A percentile compares a stretch with the other conserved stretches of the same genome.
phyloP scores from a whole-genome alignment of 441 rosid species.

The Corymbia citriodora region DNA sequence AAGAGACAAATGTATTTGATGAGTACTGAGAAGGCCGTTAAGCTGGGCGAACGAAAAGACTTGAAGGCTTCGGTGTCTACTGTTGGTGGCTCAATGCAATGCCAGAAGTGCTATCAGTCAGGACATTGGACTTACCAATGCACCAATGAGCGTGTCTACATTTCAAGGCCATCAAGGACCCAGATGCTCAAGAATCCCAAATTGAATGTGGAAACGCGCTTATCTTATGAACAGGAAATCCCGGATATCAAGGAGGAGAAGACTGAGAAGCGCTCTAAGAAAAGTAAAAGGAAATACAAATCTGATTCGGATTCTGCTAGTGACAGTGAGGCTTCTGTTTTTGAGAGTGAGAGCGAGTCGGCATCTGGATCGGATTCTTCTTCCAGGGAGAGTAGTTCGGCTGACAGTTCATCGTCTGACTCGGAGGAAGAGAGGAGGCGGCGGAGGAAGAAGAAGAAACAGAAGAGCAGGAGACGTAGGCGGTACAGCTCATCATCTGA shows the following conservation, averaged over 20 bases:
- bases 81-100: slow-evolving; percentile 46
- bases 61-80: slow-evolving; percentile 40
- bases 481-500: slow-evolving; percentile 73
- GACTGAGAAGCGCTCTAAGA: slow-evolving; percentile 43
- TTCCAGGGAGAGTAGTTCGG: slow-evolving; percentile 56
- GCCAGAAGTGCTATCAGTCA: slow-evolving; percentile 83
- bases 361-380: slow-evolving; percentile 58
- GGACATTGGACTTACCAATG: slow-evolving; percentile 98
- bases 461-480: slow-evolving; percentile 42
- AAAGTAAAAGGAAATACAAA: slow-evolving; percentile 80
- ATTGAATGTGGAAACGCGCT: slow-evolving; percentile 50
- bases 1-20: slow-evolving; percentile 96
- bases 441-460: slow-evolving; percentile 53
- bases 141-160: slow-evolving; percentile 89
- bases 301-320: slow-evolving; percentile 52
- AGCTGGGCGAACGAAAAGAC: slow-evolving; percentile 92
- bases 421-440: slow-evolving; percentile 67
- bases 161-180: slow-evolving; percentile 83
- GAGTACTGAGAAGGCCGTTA: slow-evolving; percentile 94
- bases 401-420: slow-evolving; percentile 63
- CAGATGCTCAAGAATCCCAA: slow-evolving; percentile 93
- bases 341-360: slow-evolving; percentile 70
- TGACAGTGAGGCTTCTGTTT: slow-evolving; percentile 90
- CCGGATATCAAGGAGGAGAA: slow-evolving; percentile 39
- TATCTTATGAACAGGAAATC: slow-evolving; percentile 52